Evolutionary conservation across 768 basidiomycete genomes (phyloP), one percentile per base, ranked within the genome.

Genomic region (Boletus coccyginus): DNA sequence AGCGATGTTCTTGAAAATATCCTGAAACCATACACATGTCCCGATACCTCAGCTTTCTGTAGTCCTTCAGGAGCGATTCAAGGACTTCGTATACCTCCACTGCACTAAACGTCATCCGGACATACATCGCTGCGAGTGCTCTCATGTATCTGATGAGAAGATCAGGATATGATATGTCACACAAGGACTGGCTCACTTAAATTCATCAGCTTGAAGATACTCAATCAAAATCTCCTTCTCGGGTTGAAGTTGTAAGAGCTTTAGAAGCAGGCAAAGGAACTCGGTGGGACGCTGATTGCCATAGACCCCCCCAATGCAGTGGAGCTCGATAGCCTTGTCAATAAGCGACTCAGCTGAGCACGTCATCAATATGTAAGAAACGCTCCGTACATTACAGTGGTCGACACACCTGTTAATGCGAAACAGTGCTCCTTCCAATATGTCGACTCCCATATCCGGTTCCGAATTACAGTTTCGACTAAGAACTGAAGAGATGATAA

Each of bases 391-490:
- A n/a, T 59, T 47, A 35, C 4, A 55, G 5, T 39, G 21, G 17
- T 14, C 47, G 45, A 72, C 80, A 49, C 48, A 91, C 94, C 93
- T 57, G 93, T 97, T 46, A 99, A 77, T 21, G 96, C 96, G 69
- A 99, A 99, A 69, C 96, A 99, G 63, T 97, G 93, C 70, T 99
- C 96, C 76, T 99, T 99, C 96, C 96, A 99, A 73, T 84, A 99
- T 8, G 79, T 72, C 0, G 90, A 89, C 71, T 98, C 96, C 78
- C 96, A 99, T 58, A 99, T 97, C 58, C 97, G 85, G 67, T 88
- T 92, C 51, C 97, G 86, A 62, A 98, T 95, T 59, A 98, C 92
- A 38, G 92, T 96, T 79, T 98, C 97, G 31, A 99, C 89, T 72
- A 99, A 77, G 72, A 82, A 92, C 94, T 97, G 70, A 46, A 57